These are phyloP conservation scores for Ettlia oleoabundans DNA, from an alignment of 139 green algal species.

Conservation along the genomic window DNA sequence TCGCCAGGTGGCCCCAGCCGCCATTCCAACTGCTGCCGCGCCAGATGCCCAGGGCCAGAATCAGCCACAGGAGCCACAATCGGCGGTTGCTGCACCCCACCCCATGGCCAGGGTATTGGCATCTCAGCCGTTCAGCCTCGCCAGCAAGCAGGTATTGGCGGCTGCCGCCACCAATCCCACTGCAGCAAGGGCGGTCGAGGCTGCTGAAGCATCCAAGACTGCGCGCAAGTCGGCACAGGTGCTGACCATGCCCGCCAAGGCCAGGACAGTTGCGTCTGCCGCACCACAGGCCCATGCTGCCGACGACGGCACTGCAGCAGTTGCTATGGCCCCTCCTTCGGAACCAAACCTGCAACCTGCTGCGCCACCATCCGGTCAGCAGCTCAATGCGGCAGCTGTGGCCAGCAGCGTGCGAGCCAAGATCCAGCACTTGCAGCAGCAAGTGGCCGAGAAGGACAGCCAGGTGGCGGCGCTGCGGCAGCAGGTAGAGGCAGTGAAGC, in stretches of 20 bases:
- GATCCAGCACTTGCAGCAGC: constrained; percentile 19
- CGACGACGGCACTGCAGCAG: neutral
- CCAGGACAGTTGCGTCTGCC: too few relatives aligned
- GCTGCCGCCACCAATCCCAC: neutral
- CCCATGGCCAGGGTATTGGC: neutral
- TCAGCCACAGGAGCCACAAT: neutral
- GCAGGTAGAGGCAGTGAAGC: neutral
- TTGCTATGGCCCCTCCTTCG: too few relatives aligned
- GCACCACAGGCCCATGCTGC: neutral
- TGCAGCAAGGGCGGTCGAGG: neutral
- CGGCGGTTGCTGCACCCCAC: neutral
- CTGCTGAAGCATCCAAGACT: neutral
- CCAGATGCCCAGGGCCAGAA: neutral
- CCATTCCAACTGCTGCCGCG: too few relatives aligned
- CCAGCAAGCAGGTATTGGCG: constrained; percentile 21
- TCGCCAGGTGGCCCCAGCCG: neutral
- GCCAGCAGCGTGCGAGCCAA: constrained; percentile 24
- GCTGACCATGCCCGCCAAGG: neutral
- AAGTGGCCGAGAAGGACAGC: constrained; percentile 4
- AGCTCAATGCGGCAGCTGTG: neutral
- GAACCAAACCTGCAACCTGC: too few relatives aligned
- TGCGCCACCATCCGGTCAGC: neutral
- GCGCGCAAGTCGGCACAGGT: constrained; percentile 3
- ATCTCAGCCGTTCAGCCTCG: constrained; percentile 5
- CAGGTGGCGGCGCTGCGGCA: constrained; percentile 10